These are phyloP conservation scores for Aureobasidium sp. DNA, from an alignment of 2,329 filamentous ascomycete species.

Conservation along the genomic window DNA sequence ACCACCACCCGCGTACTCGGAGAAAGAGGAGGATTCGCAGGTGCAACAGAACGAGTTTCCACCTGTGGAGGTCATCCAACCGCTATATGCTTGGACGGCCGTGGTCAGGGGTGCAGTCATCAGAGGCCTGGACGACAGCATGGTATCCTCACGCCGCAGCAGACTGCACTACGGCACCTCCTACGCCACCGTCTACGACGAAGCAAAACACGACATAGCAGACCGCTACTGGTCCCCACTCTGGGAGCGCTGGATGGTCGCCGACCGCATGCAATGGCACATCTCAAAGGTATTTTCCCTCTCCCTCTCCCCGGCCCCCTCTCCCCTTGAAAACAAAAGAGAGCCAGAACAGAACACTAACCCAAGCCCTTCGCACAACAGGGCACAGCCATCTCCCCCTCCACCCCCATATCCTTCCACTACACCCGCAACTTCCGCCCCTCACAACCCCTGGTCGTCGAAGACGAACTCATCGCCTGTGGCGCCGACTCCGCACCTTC, in stretches of 20 bases:
- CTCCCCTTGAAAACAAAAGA: not conserved
- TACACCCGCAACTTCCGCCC: conserved; percentile 79
- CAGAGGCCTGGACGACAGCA: conserved; percentile 68
- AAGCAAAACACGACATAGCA: conserved; percentile 61
- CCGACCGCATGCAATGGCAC: conserved; percentile 79
- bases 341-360: conserved; percentile 50
- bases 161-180: conserved; percentile 73
- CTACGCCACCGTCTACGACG: conserved; percentile 74
- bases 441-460: conserved; percentile 59
- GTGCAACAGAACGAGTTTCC: conserved; percentile 75
- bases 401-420: conserved; percentile 68
- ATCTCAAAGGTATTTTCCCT: conserved; percentile 48
- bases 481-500: conserved; percentile 58
- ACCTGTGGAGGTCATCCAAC: conserved; percentile 72
- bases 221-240: conserved; percentile 75
- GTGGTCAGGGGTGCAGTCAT: conserved; percentile 70
- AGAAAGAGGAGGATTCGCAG: conserved; percentile 56
- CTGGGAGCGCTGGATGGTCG: conserved; percentile 81
- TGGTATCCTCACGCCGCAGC: conserved; percentile 66
- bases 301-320: not conserved
- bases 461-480: conserved; percentile 71
- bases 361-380: conserved; percentile 23
- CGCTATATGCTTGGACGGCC: conserved; percentile 66
- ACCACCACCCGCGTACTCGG: conserved; percentile 44
- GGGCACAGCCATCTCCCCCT: conserved; percentile 67